Conservation (phyloP, 148 eudicot species). For the Hydrangea macrophylla region DNA sequence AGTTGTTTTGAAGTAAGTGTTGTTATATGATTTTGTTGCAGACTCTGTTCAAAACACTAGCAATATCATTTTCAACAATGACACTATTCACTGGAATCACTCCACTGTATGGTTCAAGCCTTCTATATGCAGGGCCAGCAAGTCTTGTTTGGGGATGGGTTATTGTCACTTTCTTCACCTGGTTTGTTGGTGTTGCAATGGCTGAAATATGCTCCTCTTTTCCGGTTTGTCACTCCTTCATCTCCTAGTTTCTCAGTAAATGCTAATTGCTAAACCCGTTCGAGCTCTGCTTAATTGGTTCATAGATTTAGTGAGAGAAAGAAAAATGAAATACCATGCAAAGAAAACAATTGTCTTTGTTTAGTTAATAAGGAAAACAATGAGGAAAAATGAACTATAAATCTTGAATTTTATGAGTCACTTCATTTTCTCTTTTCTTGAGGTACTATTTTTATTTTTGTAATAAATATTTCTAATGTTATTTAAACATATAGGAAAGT, state of each 20-base stretch:
- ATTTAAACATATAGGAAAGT: no score
- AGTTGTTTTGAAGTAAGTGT: neutral
- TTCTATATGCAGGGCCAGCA: constrained; percentile 62
- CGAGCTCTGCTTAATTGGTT: no score
- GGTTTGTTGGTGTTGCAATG: constrained; percentile 63
- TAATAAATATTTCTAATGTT: no score
- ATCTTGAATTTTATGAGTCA: no score
- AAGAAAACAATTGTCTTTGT: no score
- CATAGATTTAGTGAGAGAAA: no score
- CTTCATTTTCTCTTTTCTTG: no score
- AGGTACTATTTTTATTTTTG: no score
- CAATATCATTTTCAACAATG: constrained; percentile 68
- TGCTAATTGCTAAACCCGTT: no score
- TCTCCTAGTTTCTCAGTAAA: neutral
- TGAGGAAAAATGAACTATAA: no score
- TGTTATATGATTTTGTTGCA: constrained; percentile 17
- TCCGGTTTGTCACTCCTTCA: constrained; percentile 35
- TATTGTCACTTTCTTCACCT: constrained; percentile 56
- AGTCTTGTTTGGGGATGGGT: constrained; percentile 74
- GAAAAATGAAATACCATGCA: no score
- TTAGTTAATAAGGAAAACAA: no score
- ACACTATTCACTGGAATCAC: constrained; percentile 64
- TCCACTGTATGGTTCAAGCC: constrained; percentile 60
- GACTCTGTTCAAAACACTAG: constrained; percentile 62
- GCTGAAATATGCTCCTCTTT: constrained; percentile 76